Evolutionary conservation across 2,329 filamentous ascomycete species (phyloP), one percentile per base, ranked within the genome.

Genomic region (Colletotrichum lini): DNA sequence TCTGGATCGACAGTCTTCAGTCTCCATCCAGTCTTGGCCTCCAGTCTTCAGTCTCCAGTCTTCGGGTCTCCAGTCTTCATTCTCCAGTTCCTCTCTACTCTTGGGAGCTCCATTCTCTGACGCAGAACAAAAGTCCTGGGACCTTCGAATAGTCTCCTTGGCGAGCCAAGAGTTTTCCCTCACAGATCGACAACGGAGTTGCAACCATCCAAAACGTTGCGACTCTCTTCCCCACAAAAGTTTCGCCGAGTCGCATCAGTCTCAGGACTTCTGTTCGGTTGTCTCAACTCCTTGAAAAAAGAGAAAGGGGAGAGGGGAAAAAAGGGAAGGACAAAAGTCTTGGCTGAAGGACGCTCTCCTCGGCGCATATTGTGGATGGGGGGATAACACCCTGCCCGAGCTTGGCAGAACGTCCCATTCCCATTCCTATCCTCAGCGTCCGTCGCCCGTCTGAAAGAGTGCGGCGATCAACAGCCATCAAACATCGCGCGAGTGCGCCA

Each of bases 231-330:
- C 10, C 68, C 64, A 63, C 64, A 71, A 67, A 67, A 62, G 64
- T 67, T 71, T 71, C 64, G 57, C 47, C 10, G 45, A 63, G 68
- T 71, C 45, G 65, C 64, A 71, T 71, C 50, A 68, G 68, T 67
- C 68, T 67, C 68, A 63, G 64, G 35, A 54, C 54, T 16, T 58
- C 52, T 15, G 42, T 35, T 57, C 47, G 35, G 35, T 40, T 49
- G 42, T 67, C 47, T 54, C 67, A 70, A 18, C 50, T 13, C 16
- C 16, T 26, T 9, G 7, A 13, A 7, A 21, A 6, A 21, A 38
- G 8, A 1, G 30, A 9, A 35, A 35, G 8, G 30, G 30, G 30
- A 35, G 8, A 9, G 2, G 30, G 4, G 8, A 30, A 35, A 30
- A 6, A 2, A 30, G 5, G 30, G 8, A 35, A 35, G 8, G 8